These are phyloP conservation scores for Cordyceps javanica DNA, from an alignment of 2,329 filamentous ascomycete genomes.

Conservation along the genomic window DNA sequence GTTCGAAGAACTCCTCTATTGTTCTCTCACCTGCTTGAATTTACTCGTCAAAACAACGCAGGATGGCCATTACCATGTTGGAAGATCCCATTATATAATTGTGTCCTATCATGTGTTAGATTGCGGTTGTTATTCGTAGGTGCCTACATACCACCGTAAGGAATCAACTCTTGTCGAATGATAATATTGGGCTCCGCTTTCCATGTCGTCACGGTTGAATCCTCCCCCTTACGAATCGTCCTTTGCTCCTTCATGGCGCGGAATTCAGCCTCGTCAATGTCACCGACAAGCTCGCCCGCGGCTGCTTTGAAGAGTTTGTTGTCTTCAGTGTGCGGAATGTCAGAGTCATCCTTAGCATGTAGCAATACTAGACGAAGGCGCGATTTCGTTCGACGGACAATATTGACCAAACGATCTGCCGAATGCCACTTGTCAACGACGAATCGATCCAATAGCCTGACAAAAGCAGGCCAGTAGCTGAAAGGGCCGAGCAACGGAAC, in stretches of 20 bases:
- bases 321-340: slow-evolving; percentile 72
- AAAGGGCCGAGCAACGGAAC: slow-evolving; percentile 77
- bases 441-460: slow-evolving; percentile 52
- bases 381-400: slow-evolving; percentile 45
- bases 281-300: slow-evolving; percentile 42
- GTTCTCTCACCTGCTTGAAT: slow-evolving; percentile 10
- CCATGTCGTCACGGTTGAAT: slow-evolving; percentile 44
- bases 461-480: slow-evolving; percentile 56
- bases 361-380: slow-evolving; percentile 63
- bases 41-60: slow-evolving; percentile 53
- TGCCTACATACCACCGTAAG: slow-evolving; percentile 44
- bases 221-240: slow-evolving; percentile 37
- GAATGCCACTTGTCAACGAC: slow-evolving; percentile 82
- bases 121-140: no score
- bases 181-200: slow-evolving; percentile 37
- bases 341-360: slow-evolving; percentile 73
- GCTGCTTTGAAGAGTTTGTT: slow-evolving; percentile 57
- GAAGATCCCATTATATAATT: slow-evolving; percentile 63
- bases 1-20: not conserved
- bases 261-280: slow-evolving; percentile 32
- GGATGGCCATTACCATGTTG: slow-evolving; percentile 56
- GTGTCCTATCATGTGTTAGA: slow-evolving; percentile 45
- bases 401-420: slow-evolving; percentile 54
- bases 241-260: slow-evolving; percentile 39
- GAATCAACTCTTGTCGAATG: slow-evolving; percentile 48